These are phyloP conservation scores for Ambrosiella beaveri DNA, from an alignment of 2,329 filamentous ascomycete genomes.

Conservation along the genomic window DNA sequence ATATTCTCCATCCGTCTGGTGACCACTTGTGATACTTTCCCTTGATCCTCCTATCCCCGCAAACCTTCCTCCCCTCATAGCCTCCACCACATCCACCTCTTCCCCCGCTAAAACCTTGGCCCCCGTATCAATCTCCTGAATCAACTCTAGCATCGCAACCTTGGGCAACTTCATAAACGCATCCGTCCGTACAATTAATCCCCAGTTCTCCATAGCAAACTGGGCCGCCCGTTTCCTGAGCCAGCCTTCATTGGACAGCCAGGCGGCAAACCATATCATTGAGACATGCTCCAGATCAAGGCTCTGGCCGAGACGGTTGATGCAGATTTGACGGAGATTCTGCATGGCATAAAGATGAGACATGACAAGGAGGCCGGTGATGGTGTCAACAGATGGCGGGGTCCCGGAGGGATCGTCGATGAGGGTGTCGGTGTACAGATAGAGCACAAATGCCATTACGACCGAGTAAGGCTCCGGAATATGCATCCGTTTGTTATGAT, in stretches of 20 bases:
- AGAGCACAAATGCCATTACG: slow-evolving; percentile 87
- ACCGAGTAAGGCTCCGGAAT: slow-evolving; percentile 92
- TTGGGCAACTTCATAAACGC: slow-evolving; percentile 72
- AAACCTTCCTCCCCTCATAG: background rate
- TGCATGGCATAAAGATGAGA: slow-evolving; percentile 97
- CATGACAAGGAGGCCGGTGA: slow-evolving; percentile 90
- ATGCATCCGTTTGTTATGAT: slow-evolving; percentile 93
- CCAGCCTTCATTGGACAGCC: slow-evolving; percentile 83
- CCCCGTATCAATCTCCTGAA: slow-evolving; percentile 83
- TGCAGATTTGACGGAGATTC: slow-evolving; percentile 74
- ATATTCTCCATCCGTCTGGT: background rate
- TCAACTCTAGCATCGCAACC: slow-evolving; percentile 70
- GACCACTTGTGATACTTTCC: background rate
- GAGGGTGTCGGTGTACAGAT: slow-evolving; percentile 92
- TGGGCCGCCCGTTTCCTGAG: slow-evolving; percentile 70
- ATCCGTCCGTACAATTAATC: slow-evolving; percentile 73
- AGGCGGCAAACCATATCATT: slow-evolving; percentile 88
- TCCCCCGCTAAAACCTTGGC: slow-evolving; percentile 81
- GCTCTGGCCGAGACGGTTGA: slow-evolving; percentile 77
- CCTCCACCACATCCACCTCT: slow-evolving; percentile 1
- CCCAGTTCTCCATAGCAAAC: slow-evolving; percentile 91
- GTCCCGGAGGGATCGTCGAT: slow-evolving; percentile 46
- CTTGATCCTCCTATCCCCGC: background rate
- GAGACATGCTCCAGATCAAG: slow-evolving; percentile 90
- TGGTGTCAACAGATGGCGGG: slow-evolving; percentile 63